Evolutionary conservation across 352 stramenopile species (phyloP).

Genomic region (Pythium periplocum): DNA sequence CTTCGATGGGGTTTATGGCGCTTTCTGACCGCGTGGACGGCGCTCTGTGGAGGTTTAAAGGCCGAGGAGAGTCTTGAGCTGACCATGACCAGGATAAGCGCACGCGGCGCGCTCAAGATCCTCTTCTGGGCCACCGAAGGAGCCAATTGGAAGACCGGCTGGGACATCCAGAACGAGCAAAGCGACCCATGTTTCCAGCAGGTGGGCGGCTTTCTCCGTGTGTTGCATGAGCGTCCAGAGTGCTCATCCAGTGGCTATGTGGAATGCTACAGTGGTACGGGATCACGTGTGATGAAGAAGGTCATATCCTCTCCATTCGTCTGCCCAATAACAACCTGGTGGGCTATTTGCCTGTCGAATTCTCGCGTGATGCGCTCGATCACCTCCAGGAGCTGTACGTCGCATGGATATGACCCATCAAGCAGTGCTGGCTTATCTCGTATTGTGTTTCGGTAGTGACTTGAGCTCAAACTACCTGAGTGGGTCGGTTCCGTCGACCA

Average conservation of each 20-base stretch:
- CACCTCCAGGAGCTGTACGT: conserved; percentile 54
- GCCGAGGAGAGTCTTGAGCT: too few relatives aligned
- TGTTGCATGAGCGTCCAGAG: background rate
- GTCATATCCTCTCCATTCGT: conserved; percentile 48
- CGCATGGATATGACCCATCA: too few relatives aligned
- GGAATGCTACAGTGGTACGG: conserved; percentile 51
- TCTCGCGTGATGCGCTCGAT: conserved; percentile 38
- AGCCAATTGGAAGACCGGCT: conserved; percentile 35
- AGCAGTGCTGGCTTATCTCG: too few relatives aligned
- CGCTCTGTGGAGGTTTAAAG: too few relatives aligned
- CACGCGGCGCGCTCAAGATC: conserved; percentile 51
- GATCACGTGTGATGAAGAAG: conserved; percentile 44
- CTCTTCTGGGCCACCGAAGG: conserved; percentile 62
- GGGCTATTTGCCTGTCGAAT: conserved; percentile 45
- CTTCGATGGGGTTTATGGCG: too few relatives aligned
- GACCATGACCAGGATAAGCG: too few relatives aligned
- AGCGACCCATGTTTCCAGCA: conserved; percentile 57
- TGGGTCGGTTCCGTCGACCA: conserved; percentile 34
- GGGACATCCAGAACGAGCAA: conserved; percentile 60
- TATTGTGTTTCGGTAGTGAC: conserved; percentile 25
- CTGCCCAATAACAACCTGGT: conserved; percentile 62
- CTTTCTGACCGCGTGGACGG: too few relatives aligned
- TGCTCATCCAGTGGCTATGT: background rate
- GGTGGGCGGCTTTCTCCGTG: conserved; percentile 12
- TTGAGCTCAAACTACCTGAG: conserved; percentile 69